Evolutionary conservation across 2,329 filamentous ascomycete species (phyloP).

Genomic region (Cladosporium sp.): DNA sequence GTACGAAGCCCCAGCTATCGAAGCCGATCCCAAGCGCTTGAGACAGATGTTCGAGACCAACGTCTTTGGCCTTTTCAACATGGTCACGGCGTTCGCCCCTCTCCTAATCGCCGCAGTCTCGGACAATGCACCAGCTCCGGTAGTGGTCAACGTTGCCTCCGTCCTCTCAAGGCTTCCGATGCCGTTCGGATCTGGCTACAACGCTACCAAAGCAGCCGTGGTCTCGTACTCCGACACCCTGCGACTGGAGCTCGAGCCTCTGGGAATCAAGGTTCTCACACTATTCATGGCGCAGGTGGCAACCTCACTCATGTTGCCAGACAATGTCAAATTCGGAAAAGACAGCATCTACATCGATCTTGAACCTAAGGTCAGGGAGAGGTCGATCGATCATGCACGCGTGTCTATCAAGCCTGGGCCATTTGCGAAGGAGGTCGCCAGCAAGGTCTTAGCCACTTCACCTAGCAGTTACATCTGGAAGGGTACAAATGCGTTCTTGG

Average conservation of each 20-base stretch:
- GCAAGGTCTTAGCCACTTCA: neutral
- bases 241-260: neutral
- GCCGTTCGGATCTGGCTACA: neutral
- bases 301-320: neutral
- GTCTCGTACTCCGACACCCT: neutral
- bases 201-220: neutral
- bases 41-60: neutral
- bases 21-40: neutral
- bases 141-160: neutral
- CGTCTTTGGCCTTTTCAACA: neutral
- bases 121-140: neutral
- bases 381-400: neutral
- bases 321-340: neutral
- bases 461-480: neutral
- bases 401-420: neutral
- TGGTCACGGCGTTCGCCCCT: neutral
- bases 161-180: neutral
- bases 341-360: neutral
- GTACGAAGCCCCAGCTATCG: neutral
- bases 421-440: neutral
- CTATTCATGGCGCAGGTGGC: neutral
- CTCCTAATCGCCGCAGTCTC: neutral
- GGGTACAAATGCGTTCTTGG: neutral
- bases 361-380: neutral
- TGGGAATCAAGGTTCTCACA: neutral